Conservation (phyloP, 306 rosid genomes). For the Canavalia gladiata region DNA sequence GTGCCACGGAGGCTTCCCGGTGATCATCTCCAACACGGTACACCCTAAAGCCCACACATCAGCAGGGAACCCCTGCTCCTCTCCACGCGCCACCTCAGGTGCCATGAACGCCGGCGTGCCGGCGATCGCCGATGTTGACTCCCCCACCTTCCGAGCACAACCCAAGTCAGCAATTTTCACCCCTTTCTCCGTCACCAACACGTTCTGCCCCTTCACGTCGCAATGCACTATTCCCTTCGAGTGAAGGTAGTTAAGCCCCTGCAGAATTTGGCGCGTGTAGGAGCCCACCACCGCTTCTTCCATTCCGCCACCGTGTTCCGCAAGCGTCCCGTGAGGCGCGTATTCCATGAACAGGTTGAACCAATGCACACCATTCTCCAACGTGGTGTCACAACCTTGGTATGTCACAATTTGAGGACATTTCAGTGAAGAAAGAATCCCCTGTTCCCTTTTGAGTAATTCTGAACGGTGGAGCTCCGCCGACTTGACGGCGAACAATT, state of each 20-base stretch:
- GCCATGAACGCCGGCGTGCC: constrained; percentile 94
- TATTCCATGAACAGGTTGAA: constrained; percentile 83
- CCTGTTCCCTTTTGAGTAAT: constrained; percentile 63
- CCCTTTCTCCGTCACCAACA: constrained; percentile 69
- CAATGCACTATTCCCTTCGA: constrained; percentile 84
- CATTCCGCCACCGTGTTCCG: constrained; percentile 54
- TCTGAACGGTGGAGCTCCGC: constrained; percentile 63
- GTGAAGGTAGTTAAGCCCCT: constrained; percentile 73
- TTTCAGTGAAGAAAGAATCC: constrained; percentile 61
- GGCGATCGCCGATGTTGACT: constrained; percentile 37
- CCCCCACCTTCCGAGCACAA: constrained; percentile 61
- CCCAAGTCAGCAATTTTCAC: constrained; percentile 88
- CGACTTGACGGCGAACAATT: constrained; percentile 71
- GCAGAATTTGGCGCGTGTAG: constrained; percentile 65
- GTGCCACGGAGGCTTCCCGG: constrained; percentile 73
- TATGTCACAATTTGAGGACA: constrained; percentile 66
- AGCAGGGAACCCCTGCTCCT: constrained; percentile 76
- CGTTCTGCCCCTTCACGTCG: constrained; percentile 77
- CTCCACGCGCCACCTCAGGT: constrained; percentile 96
- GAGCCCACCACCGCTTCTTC: constrained; percentile 53
- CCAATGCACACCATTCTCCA: constrained; percentile 61
- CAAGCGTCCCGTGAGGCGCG: constrained; percentile 70
- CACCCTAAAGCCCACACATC: constrained; percentile 97
- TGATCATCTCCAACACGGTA: constrained; percentile 80
- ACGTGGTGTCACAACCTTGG: constrained; percentile 67